A percentile compares a stretch with the other conserved stretches of the same genome.
Conservation (phyloP, 495 filamentous ascomycete genomes). For the Podospora conica region DNA sequence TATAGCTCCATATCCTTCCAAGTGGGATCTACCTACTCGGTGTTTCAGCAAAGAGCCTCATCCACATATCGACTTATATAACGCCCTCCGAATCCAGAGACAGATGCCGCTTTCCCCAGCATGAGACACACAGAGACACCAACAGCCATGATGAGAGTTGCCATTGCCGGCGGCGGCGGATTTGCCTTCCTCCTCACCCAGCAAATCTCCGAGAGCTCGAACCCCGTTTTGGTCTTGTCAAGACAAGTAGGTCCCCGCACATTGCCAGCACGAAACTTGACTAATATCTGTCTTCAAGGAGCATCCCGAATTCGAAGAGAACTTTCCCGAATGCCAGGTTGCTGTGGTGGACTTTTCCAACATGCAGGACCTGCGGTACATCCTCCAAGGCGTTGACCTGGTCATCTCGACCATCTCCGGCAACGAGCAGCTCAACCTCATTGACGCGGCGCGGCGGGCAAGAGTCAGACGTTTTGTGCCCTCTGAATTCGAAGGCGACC, state of each 20-base stretch:
- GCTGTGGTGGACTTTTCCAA: constrained; percentile 57
- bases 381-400: constrained; percentile 63
- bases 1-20: not conserved
- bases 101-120: constrained; percentile 14
- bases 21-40: not conserved
- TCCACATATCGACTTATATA: not conserved
- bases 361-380: constrained; percentile 49
- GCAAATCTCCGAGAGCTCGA: constrained; percentile 51
- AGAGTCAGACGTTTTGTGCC: constrained; percentile 65
- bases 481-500: constrained; percentile 66
- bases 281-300: constrained; percentile 8
- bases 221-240: constrained; percentile 64
- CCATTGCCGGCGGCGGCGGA: constrained; percentile 65
- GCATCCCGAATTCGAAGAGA: constrained; percentile 35
- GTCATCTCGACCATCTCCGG: constrained; percentile 69
- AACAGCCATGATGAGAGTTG: constrained; percentile 58
- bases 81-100: constrained; percentile 8
- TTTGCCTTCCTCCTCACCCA: constrained; percentile 59
- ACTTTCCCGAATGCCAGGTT: constrained; percentile 50
- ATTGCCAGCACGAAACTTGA: constrained; percentile 2
- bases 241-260: constrained; percentile 42
- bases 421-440: constrained; percentile 59
- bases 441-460: constrained; percentile 60
- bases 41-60: not conserved
- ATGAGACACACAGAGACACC: constrained; percentile 33